Evolutionary conservation across 805 yeast species (phyloP).

Genomic region (Starmerella sp.): DNA sequence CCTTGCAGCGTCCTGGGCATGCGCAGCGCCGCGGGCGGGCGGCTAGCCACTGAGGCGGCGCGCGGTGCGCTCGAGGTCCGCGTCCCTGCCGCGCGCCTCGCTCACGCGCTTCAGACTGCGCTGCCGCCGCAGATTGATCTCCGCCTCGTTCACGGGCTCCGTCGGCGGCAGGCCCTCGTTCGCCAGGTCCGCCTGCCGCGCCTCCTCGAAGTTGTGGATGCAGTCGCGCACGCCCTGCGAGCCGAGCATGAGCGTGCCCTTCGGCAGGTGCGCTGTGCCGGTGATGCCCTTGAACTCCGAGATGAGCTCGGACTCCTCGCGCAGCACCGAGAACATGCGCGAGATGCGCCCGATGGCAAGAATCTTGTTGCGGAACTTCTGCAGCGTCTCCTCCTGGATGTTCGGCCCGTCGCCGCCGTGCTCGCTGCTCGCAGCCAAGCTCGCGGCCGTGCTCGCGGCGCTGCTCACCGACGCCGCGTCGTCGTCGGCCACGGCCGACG

Average conservation of each 20-base stretch:
- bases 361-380: slow-evolving; percentile 52
- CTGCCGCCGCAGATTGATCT: slow-evolving; percentile 37
- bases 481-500: background rate
- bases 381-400: slow-evolving; percentile 26
- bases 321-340: slow-evolving; percentile 75
- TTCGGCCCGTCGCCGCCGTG: background rate
- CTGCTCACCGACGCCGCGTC: background rate
- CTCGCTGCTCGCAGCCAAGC: background rate
- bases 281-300: slow-evolving; percentile 61
- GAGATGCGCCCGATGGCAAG: slow-evolving; percentile 94
- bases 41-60: background rate
- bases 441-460: background rate
- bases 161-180: slow-evolving; percentile 85
- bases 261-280: slow-evolving; percentile 66
- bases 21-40: background rate
- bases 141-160: slow-evolving; percentile 37
- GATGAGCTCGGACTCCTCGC: slow-evolving; percentile 81
- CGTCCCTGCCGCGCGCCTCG: slow-evolving; percentile 1
- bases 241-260: slow-evolving; percentile 76
- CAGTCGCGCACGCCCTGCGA: slow-evolving; percentile 63
- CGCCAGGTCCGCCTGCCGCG: slow-evolving; percentile 60
- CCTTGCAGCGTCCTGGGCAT: background rate
- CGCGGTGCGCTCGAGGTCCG: background rate
- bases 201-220: slow-evolving; percentile 68
- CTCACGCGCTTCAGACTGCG: slow-evolving; percentile 14